A percentile compares a stretch with the other conserved stretches of the same genome.
phyloP scores from a whole-genome alignment of 2,329 filamentous ascomycete species.

The Colletotrichum liaoningense region DNA sequence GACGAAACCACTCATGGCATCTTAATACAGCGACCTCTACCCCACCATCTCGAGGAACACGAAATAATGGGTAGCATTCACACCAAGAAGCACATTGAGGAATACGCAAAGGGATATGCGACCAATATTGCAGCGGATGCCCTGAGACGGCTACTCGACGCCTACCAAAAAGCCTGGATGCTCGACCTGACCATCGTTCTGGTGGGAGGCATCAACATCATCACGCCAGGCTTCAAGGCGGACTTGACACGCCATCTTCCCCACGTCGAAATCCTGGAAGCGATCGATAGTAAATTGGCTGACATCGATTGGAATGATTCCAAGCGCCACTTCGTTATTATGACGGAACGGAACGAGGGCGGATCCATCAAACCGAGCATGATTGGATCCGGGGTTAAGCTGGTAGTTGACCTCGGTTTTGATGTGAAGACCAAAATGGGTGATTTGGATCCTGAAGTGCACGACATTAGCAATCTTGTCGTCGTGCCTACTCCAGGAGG shows the following conservation, averaged over 20 bases:
- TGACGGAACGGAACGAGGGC: not conserved
- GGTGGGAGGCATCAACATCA: not conserved
- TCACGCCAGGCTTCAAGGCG: not conserved
- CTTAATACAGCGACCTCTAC: conserved; percentile 7
- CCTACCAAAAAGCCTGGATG: not conserved
- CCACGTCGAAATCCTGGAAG: not conserved
- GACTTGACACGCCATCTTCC: not conserved
- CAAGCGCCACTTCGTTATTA: not conserved
- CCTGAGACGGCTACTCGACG: not conserved
- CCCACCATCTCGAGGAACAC: not conserved
- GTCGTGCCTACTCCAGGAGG: not conserved
- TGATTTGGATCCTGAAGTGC: not conserved
- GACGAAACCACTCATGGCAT: not conserved
- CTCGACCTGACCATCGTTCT: not conserved
- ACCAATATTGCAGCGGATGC: conserved; percentile 14
- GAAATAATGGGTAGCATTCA: conserved; percentile 4
- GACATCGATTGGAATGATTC: not conserved
- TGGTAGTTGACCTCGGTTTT: not conserved
- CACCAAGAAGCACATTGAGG: conserved; percentile 4
- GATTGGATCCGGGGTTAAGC: not conserved
- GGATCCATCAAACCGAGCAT: not conserved
- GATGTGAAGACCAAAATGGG: not conserved
- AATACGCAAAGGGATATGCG: not conserved
- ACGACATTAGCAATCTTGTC: not conserved
- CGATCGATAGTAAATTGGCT: not conserved